Base-by-base conservation (phyloP, 78 protist species). In the Acrasis kona region DNA sequence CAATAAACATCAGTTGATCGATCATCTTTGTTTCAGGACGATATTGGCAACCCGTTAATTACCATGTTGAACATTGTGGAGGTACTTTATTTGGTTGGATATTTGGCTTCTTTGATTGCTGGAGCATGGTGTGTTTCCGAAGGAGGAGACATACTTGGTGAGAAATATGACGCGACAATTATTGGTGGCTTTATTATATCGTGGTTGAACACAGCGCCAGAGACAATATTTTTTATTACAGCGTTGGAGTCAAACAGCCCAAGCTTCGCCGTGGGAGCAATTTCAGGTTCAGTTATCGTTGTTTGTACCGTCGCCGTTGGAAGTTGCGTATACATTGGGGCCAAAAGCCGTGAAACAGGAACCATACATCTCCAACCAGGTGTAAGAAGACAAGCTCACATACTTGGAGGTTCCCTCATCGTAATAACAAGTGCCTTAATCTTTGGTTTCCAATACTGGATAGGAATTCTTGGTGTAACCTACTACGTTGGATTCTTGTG, bases 111-210 rank as follows among this genome's bases (percentile, higher is more conserved):
- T 64, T 42, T 86, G 27, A 76, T 68, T 5, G 73, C 50, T 61
- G 90, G 84, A 10, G 75, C 90, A 2, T 86, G 82, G 82, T 81
- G 83, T 39, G 87, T 86, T 8, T 80, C 85, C 39, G 90, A 86
- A 57, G 90, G 90, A 34, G 90, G 90, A 61, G 90, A 86, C 58
- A 86, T 86, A 10, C 72, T 86, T 27, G 90, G 90, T 10, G 70
- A 76, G 50, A 74, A 86, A 58, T 86, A 80, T 38, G 90, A 86
- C 80, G 90, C 90, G 0, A 82, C 83, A 0, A 81, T 86, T 72
- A 77, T 86, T 5, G 90, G 90, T 50, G 90, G 90, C 57, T 34
- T 86, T 12, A 39, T 86, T 41, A 81, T 86, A 10, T 85, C 90
- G 1, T 86, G 90, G 90, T 70, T 86, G 37, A 86, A 86, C 66